Evolutionary conservation across 139 green algal genomes (phyloP), one percentile per base, ranked within the genome.

Genomic region (Coccomyxa sp.): DNA sequence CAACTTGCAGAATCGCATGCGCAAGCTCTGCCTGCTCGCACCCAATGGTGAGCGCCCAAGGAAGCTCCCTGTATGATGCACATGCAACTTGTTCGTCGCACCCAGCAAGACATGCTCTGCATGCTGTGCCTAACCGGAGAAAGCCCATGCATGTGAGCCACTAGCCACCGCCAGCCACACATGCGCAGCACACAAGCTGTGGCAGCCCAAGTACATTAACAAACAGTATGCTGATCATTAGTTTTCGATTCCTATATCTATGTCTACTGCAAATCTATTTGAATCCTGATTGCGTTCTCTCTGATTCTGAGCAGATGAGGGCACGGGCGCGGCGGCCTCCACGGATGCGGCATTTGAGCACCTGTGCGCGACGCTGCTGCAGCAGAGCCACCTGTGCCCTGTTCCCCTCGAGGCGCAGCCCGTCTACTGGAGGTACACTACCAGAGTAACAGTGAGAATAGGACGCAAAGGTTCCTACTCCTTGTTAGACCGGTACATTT

Each of bases 331-430:
- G 38, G 32, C n/a, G 21, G 16, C 57, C 18, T 25, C 57, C 57
- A 74, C 38, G 25, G 82, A 71, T 13, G 82, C 58, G n/a, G 18
- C 79, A 30, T 86, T 86, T 81, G 67, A 90, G 38, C 92, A 98
- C 80, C 77, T 96, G 25, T 87, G 88, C 16, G 86, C 90, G 51
- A 98, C 96, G 58, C 80, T 98, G 71, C 88, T 98, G 86, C 95
- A 98, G 91, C 95, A 98, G 88, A 87, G 80, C 17, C 94, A 98
- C 88, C 90, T 98, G 81, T 95, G 92, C 83, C 96, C 96, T 1
- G 85, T 98, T 75, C 96, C 96, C 0, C 86, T 98, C 67, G 89
- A 92, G 32, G 86, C 83, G 21, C 94, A 97, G 88, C 94, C 94
- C 0, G 84, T 97, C 25, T 92, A 93, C 83, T 96, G 92, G 91